Evolutionary conservation across 495 filamentous ascomycete genomes (phyloP), one percentile per base, ranked within the genome.

Genomic region (Aspergillus bridgeri): DNA sequence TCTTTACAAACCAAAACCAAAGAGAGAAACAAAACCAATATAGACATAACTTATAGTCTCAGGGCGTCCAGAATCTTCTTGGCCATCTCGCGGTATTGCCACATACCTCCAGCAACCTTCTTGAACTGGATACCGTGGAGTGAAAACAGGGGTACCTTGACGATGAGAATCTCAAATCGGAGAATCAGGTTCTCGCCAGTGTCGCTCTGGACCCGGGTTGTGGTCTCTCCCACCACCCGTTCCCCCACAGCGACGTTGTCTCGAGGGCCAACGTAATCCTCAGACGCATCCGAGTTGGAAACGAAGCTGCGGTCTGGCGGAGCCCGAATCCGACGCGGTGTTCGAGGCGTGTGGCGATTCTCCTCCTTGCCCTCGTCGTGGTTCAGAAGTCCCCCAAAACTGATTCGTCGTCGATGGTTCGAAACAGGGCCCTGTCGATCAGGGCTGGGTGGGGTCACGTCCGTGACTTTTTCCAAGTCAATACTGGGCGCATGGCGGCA

Each of bases 111-210:
- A 25, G 90, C 85, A 47, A 98, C 86, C 71, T 93, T 91, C 81
- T 99, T 99, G 79, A 99, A 99, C 71, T 99, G 94, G 50, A 99
- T 90, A 44, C 94, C 94, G 65, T 98, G 92, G 58, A 99, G 73
- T 20, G 87, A 89, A 62, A 99, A 87, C 50, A 99, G 75, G 23
- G 94, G 94, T 29, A 99, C 91, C 77, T 99, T 99, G 59, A 99
- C 94, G 58, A 99, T 92, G 60, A 98, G 83, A 53, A 98, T 96
- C 67, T 99, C 94, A 64, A 99, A 99, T 57, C 87, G 83, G 42
- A 99, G 76, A 43, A 89, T 80, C 78, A 95, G 81, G 61, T 83
- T 89, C 33, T 83, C 85, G 3, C 91, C 91, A 19, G 92, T 77
- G 60, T 95, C 92, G 60, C 83, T 92, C 66, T 95, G 89, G 6